phyloP scores from a whole-genome alignment of 1,284 basidiomycete genomes.

The Naganishia sp. region DNA sequence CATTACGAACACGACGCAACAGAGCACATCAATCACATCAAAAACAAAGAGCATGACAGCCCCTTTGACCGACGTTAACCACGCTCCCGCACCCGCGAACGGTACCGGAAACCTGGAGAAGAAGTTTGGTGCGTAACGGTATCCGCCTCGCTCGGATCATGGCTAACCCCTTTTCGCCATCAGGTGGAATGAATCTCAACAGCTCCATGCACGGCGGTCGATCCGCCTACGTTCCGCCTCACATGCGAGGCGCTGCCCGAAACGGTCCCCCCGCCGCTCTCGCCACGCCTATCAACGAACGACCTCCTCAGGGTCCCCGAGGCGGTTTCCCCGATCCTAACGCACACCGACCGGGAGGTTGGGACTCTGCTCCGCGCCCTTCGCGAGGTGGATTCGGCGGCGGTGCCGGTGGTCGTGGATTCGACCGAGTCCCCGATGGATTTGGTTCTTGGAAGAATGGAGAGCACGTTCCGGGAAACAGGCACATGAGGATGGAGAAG shows the following conservation, averaged over 20 bases:
- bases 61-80: slow-evolving; percentile 20
- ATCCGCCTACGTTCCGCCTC: slow-evolving; percentile 90
- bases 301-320: slow-evolving; percentile 43
- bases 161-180: not conserved
- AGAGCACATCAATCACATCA: slow-evolving; percentile 7
- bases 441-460: slow-evolving; percentile 88
- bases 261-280: slow-evolving; percentile 51
- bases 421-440: slow-evolving; percentile 63
- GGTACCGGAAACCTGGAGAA: slow-evolving; percentile 13
- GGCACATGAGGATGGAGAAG: slow-evolving; percentile 86
- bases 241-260: slow-evolving; percentile 71
- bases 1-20: slow-evolving; percentile 8
- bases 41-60: slow-evolving; percentile 14
- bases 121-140: slow-evolving; percentile 11
- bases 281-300: slow-evolving; percentile 59
- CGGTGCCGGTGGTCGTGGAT: slow-evolving; percentile 57
- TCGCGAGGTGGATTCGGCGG: slow-evolving; percentile 52
- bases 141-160: not conserved
- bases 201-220: slow-evolving; percentile 50
- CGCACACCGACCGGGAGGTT: slow-evolving; percentile 60
- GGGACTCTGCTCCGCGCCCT: slow-evolving; percentile 48
- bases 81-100: slow-evolving; percentile 7
- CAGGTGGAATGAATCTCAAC: slow-evolving; percentile 30
- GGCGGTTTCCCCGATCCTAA: slow-evolving; percentile 45
- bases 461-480: slow-evolving; percentile 74